Evolutionary conservation across 331 rosid genomes (phyloP).

Genomic region (Telfairia occidentalis): DNA sequence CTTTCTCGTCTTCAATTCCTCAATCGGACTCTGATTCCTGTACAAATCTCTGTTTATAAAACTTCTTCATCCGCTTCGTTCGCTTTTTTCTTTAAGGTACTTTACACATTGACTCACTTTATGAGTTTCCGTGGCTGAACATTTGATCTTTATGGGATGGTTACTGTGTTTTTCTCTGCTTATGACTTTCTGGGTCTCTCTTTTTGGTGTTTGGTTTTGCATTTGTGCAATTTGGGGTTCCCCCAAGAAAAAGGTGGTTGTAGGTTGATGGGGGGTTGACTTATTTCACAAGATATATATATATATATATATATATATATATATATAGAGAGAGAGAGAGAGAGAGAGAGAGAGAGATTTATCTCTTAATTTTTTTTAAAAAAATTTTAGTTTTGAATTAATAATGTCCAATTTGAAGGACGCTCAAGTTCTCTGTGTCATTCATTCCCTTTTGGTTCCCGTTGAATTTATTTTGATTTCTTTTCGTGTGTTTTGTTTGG

Average conservation of each 20-base stretch:
- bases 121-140: not conserved
- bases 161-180: not conserved
- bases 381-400: not conserved
- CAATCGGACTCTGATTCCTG: not conserved
- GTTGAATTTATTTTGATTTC: too few species aligned
- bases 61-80: not conserved
- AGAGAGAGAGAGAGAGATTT: not conserved
- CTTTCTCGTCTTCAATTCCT: not conserved
- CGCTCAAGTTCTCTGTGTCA: not conserved
- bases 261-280: constrained; percentile 14
- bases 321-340: too few species aligned
- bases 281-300: not conserved
- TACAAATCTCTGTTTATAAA: not conserved
- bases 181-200: constrained; percentile 2
- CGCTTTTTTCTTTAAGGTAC: not conserved
- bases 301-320: too few species aligned
- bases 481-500: too few species aligned
- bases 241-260: constrained; percentile 3
- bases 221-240: constrained; percentile 7
- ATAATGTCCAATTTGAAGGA: not conserved
- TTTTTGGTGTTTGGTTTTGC: not conserved
- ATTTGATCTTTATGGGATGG: not conserved
- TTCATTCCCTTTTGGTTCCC: too few species aligned
- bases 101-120: not conserved
- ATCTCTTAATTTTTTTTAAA: not conserved